A percentile compares a stretch with the other conserved stretches of the same genome.
These are phyloP conservation scores for Coemansia erecta DNA, from an alignment of 192 early-diverging fungal species.

Conservation along the genomic window DNA sequence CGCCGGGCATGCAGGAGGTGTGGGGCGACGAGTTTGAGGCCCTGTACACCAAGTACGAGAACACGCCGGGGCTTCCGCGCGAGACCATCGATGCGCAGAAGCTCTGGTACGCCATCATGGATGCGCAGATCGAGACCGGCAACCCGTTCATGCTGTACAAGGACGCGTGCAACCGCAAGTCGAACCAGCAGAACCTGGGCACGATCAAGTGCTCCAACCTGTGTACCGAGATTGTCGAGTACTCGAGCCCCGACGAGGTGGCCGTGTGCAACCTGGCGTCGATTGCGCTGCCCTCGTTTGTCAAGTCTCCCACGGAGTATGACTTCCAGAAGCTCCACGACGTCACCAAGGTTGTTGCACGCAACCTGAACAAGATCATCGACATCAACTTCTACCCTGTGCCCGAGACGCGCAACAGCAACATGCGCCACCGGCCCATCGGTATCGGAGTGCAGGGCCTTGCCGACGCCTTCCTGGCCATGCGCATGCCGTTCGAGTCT, in stretches of 20 bases:
- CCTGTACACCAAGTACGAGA: slow-evolving; percentile 83
- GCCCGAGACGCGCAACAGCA: slow-evolving; percentile 78
- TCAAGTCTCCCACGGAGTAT: slow-evolving; percentile 64
- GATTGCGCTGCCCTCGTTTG: slow-evolving; percentile 86
- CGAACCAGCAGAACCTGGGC: slow-evolving; percentile 98
- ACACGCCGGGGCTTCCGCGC: slow-evolving; percentile 72
- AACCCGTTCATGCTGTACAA: slow-evolving; percentile 99
- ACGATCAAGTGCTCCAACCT: slow-evolving; percentile 99
- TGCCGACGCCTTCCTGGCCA: slow-evolving; percentile 93
- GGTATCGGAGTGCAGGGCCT: slow-evolving; percentile 98
- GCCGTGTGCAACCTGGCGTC: slow-evolving; percentile 98
- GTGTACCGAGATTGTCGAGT: slow-evolving; percentile 98
- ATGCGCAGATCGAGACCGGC: slow-evolving; percentile 96
- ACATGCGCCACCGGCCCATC: slow-evolving; percentile 95
- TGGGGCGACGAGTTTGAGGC: slow-evolving; percentile 93
- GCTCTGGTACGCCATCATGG: slow-evolving; percentile 95
- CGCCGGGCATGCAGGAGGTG: slow-evolving; percentile 82
- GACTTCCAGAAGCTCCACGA: slow-evolving; percentile 84
- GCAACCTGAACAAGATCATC: slow-evolving; percentile 96
- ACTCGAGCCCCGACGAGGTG: slow-evolving; percentile 92
- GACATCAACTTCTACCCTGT: slow-evolving; percentile 98
- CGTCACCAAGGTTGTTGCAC: slow-evolving; percentile 84
- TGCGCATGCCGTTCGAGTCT: slow-evolving; percentile 94
- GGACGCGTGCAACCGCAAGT: slow-evolving; percentile 99
- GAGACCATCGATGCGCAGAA: slow-evolving; percentile 96